Base-by-base conservation (phyloP, 139 green algal species). In the Cymbomonas tetramitiformis region DNA sequence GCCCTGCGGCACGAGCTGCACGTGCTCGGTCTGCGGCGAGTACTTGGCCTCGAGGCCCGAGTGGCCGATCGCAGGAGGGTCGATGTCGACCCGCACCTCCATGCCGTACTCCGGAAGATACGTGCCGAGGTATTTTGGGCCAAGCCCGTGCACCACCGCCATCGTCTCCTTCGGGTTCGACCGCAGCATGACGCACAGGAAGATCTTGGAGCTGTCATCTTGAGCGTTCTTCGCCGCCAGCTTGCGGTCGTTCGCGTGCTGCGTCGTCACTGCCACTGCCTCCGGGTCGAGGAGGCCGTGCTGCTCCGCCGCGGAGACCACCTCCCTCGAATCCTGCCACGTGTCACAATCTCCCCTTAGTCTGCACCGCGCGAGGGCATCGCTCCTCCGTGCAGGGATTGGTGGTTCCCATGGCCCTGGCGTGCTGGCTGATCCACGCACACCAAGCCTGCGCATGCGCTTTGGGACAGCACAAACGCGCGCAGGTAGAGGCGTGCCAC, bases 171-270 rank as follows among this genome's bases (percentile, higher is more conserved):
- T 44, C 3, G 78, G 77, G 3, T 58, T 15, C 24, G 51, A 44
- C 23, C 61, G 25, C 52, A 96, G 73, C 69, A 93, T 62, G 28
- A 81, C 65, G 12, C 70, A 81, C 24, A 96, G 67, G 65, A 85
- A 93, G 28, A 95, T 54, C 32, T 68, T 69, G 19, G 79, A 46
- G 29, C 54, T 72, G 28, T 61, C 76, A 32, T 96, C 84, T 73
- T 92, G 79, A 38, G 43, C 56, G 0, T 25, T 23, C 21, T 67
- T 73, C 48, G 30, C 34, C 9, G 73, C 71, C 4, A 65, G n/a
- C 62, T 89, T 88, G 24, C 70, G 66, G 38, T 90, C 73, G 54
- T 96, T 96, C 69, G 76, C 84, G 59, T 93, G 81, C 4, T 69
- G 38, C 1, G 83, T 70, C 9, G 88, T 62, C 8, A 54, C 50